Base-by-base conservation (phyloP, 345 rosid genomes). In the Lumnitzera racemosa region DNA sequence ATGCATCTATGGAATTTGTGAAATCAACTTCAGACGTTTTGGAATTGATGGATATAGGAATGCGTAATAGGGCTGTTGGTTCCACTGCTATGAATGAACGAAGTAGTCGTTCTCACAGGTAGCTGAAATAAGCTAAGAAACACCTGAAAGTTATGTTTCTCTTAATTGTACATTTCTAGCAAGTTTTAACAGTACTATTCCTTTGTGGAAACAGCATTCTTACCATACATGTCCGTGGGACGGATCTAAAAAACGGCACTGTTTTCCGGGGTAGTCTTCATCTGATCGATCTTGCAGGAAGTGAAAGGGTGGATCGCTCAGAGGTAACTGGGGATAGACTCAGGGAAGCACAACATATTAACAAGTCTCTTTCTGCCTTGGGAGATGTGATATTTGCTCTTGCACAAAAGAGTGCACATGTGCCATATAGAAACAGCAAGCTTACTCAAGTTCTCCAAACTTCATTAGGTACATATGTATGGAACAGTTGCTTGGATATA, bases 91-190 rank as follows among this genome's bases (percentile, higher is more conserved):
- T 88, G 70, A 95, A 95, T 61, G 92, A 90, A 75, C 81, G 99
- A 75, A 95, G 99, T 61, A 88, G 96, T 52, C 97, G 99, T 11
- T 95, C 99, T 12, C 99, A 95, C 59, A 86, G 96, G 98, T 91
- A 29, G 47, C 27, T 20, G 9, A 8, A 11, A 16, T 24, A 46
- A 49, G 24, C 11, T 23, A 9, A 24, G 36, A 29, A 53, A 24
- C 41, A 50, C 12, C 43, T 36, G 1, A 36, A 9, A 36, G 9
- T 36, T 36, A 36, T 7, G 7, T 36, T 29, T 36, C 43, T 36
- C 43, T 36, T 36, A 9, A 36, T 36, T 36, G 9, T 36, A 36
- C 0, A 9, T 36, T 36, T 36, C 43, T 17, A 58, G 46, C 17
- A 17, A 50, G 41, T 11, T 24, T 29, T 58, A 20, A 50, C 58